phyloP scores from a whole-genome alignment of 768 basidiomycete genomes.

The Macrocybe gigantea region DNA sequence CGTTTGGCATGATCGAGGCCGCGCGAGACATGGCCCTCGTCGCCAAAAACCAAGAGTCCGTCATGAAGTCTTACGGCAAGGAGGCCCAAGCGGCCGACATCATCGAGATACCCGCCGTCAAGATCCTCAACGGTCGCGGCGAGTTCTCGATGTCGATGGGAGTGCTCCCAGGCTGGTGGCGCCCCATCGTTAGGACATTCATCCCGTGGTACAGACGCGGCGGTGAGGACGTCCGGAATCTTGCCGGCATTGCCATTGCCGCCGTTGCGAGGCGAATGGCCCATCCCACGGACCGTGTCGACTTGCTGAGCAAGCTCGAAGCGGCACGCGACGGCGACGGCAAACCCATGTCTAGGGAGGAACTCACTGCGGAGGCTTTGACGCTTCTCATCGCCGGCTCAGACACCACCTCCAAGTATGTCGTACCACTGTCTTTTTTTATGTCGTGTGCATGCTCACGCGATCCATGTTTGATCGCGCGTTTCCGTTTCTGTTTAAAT shows the following conservation, averaged over 20 bases:
- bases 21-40: slow-evolving; percentile 70
- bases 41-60: slow-evolving; percentile 48
- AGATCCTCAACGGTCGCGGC: slow-evolving; percentile 84
- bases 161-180: slow-evolving; percentile 64
- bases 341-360: slow-evolving; percentile 71
- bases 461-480: slow-evolving; percentile 1
- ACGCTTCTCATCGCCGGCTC: slow-evolving; percentile 86
- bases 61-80: slow-evolving; percentile 51
- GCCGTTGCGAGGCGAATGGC: slow-evolving; percentile 74
- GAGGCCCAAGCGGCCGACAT: slow-evolving; percentile 36
- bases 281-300: slow-evolving; percentile 65
- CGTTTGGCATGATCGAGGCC: slow-evolving; percentile 83
- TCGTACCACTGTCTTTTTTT: neutral
- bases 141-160: slow-evolving; percentile 85
- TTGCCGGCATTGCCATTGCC: slow-evolving; percentile 77
- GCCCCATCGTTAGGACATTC: slow-evolving; percentile 48
- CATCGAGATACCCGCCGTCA: slow-evolving; percentile 67
- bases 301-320: slow-evolving; percentile 79
- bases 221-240: slow-evolving; percentile 54
- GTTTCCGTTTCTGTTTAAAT: neutral
- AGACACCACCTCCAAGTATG: slow-evolving; percentile 91
- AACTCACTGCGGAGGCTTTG: slow-evolving; percentile 84
- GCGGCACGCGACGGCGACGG: slow-evolving; percentile 74
- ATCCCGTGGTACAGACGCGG: slow-evolving; percentile 79
- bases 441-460: neutral